These are phyloP conservation scores for Penicillium sp. DNA, from an alignment of 2,329 filamentous ascomycete genomes.

Conservation along the genomic window DNA sequence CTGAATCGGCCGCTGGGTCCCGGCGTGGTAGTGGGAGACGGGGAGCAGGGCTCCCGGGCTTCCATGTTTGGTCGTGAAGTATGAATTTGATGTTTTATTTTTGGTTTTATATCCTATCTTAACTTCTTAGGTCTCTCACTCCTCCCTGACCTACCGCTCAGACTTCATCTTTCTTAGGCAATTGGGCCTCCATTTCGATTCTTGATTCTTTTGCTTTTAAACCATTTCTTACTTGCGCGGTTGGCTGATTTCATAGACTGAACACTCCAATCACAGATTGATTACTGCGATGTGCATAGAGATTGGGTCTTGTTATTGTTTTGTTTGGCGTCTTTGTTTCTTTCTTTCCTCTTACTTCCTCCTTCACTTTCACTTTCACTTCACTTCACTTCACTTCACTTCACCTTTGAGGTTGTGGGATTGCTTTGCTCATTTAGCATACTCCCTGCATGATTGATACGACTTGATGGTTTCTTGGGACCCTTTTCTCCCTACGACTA, in stretches of 20 bases:
- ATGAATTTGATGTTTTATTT: background rate
- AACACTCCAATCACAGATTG: conserved; percentile 7
- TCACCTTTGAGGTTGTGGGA: background rate
- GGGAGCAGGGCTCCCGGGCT: conserved; percentile 27
- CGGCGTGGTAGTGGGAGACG: conserved; percentile 32
- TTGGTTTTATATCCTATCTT: conserved; percentile 1
- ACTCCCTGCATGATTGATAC: conserved; percentile 12
- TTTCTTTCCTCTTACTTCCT: background rate
- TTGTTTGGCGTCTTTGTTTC: background rate
- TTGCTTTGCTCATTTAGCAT: conserved; percentile 6
- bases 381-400: background rate
- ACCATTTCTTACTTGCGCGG: conserved; percentile 5
- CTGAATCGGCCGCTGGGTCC: conserved; percentile 25
- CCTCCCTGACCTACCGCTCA: background rate
- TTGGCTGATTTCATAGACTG: conserved; percentile 18
- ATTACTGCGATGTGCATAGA: conserved; percentile 16
- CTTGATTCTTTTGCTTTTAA: conserved; percentile 4
- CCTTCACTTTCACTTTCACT: background rate
- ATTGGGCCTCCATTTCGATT: conserved; percentile 1
- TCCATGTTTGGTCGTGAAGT: conserved; percentile 28
- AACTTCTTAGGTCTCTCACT: background rate
- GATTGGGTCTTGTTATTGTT: conserved; percentile 4
- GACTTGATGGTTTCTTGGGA: conserved; percentile 11
- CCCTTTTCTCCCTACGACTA: conserved; percentile 1
- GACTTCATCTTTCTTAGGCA: background rate